These are phyloP conservation scores for Dactylellina parvicollis DNA, from an alignment of 2,329 filamentous ascomycete genomes.

Conservation along the genomic window DNA sequence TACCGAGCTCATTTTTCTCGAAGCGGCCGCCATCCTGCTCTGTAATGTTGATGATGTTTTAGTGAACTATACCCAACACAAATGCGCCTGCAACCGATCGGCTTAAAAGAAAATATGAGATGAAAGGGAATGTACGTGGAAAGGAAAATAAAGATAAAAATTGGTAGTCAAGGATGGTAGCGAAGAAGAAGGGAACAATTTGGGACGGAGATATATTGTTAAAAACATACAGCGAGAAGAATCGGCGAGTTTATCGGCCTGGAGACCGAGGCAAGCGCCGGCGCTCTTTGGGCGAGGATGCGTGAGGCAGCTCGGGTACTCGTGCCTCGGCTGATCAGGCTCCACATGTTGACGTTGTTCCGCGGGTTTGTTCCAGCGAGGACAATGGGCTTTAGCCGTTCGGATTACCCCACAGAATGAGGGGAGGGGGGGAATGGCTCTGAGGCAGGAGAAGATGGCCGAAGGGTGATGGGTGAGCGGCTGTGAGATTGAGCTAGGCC, in stretches of 20 bases:
- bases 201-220: constrained; percentile 18
- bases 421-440: not conserved
- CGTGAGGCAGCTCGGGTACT: constrained; percentile 45
- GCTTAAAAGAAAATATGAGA: constrained; percentile 29
- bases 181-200: constrained; percentile 14
- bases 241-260: constrained; percentile 45
- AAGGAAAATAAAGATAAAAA: constrained; percentile 14
- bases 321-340: constrained; percentile 55
- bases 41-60: constrained; percentile 35
- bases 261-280: constrained; percentile 50
- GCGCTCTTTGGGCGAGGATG: constrained; percentile 49
- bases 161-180: constrained; percentile 1
- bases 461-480: constrained; percentile 37
- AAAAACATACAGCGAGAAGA: constrained; percentile 44
- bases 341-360: constrained; percentile 54
- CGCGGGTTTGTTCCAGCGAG: constrained; percentile 31
- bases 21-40: constrained; percentile 49
- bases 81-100: constrained; percentile 18
- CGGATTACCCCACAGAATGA: constrained; percentile 41
- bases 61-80: constrained; percentile 26
- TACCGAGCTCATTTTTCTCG: constrained; percentile 52
- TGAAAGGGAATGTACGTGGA: constrained; percentile 4
- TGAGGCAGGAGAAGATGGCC: constrained; percentile 33
- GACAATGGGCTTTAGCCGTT: constrained; percentile 47
- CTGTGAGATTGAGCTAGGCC: constrained; percentile 15